Evolutionary conservation across 495 filamentous ascomycete genomes (phyloP).

Genomic region (Neurospora sp.): DNA sequence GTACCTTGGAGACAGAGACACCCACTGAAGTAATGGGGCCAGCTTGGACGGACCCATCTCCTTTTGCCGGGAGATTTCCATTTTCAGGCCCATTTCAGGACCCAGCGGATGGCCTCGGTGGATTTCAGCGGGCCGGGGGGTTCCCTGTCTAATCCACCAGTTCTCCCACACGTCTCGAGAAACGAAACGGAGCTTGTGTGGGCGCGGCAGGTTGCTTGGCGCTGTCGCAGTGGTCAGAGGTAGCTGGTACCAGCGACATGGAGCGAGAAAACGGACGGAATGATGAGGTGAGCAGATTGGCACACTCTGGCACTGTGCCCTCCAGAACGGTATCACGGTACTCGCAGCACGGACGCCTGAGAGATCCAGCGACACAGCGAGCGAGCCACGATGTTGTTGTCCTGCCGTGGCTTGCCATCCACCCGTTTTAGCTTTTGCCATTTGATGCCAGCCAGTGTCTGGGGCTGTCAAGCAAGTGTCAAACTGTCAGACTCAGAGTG

Average conservation of each 20-base stretch:
- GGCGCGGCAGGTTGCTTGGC: not conserved
- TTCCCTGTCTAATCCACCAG: not conserved
- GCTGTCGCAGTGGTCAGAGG: not conserved
- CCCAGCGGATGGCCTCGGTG: conserved; percentile 17
- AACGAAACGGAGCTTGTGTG: conserved; percentile 5
- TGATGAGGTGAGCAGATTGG: conserved; percentile 8
- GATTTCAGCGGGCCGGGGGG: conserved; percentile 13
- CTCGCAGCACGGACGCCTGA: not conserved
- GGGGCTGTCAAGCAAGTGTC: not conserved
- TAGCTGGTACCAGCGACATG: not conserved
- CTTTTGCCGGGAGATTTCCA: conserved; percentile 9
- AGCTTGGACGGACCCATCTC: not conserved
- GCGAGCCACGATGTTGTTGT: not conserved
- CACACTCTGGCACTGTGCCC: not conserved
- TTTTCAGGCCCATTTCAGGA: conserved; percentile 8
- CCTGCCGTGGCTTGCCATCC: not conserved
- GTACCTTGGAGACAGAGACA: not conserved
- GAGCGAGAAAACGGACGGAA: conserved; percentile 1
- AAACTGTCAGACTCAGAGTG: not conserved
- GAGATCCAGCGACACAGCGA: not conserved
- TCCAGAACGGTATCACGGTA: not conserved
- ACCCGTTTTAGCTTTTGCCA: not conserved
- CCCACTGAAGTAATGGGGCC: not conserved
- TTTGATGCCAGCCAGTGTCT: not conserved
- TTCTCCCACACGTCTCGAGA: conserved; percentile 1